Evolutionary conservation across 352 stramenopile species (phyloP).

Genomic region (Phytopythium oedochilum): DNA sequence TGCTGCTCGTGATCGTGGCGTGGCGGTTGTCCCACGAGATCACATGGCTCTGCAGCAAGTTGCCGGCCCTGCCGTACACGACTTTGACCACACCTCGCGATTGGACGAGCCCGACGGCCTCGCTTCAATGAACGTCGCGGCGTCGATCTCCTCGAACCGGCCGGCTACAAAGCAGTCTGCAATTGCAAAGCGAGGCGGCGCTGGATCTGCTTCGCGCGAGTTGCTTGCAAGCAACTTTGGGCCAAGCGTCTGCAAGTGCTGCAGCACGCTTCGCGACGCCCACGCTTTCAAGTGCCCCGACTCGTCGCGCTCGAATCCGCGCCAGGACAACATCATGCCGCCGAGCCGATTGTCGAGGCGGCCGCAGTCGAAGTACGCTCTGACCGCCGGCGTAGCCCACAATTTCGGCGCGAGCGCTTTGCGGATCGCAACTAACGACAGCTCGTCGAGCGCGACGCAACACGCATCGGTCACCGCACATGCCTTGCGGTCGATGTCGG

Average conservation of each 20-base stretch:
- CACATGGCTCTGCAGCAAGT: slow-evolving; percentile 18
- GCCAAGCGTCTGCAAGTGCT: slow-evolving; percentile 3
- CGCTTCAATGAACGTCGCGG: slow-evolving; percentile 11
- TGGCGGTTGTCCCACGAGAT: slow-evolving; percentile 22
- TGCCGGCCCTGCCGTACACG: slow-evolving; percentile 16
- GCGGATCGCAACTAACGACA: no score
- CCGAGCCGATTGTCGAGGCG: slow-evolving; percentile 1
- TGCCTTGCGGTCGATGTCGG: no score
- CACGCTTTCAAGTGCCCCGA: neutral
- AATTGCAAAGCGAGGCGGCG: slow-evolving; percentile 15
- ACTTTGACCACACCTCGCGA: slow-evolving; percentile 17
- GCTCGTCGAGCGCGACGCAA: no score
- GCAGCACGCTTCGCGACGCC: slow-evolving; percentile 2
- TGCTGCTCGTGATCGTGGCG: slow-evolving; percentile 12
- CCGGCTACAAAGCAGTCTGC: slow-evolving; percentile 19
- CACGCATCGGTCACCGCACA: no score
- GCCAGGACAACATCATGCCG: slow-evolving; percentile 9
- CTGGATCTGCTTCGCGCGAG: neutral
- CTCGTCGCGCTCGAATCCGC: slow-evolving; percentile 2
- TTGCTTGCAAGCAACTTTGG: neutral
- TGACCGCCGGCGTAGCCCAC: slow-evolving; percentile 2
- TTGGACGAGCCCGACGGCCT: slow-evolving; percentile 14
- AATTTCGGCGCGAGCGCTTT: no score
- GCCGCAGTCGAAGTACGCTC: slow-evolving; percentile 15
- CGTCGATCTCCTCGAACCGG: slow-evolving; percentile 7